Base-by-base conservation (phyloP, 345 rosid species). In the Salix udensis region DNA sequence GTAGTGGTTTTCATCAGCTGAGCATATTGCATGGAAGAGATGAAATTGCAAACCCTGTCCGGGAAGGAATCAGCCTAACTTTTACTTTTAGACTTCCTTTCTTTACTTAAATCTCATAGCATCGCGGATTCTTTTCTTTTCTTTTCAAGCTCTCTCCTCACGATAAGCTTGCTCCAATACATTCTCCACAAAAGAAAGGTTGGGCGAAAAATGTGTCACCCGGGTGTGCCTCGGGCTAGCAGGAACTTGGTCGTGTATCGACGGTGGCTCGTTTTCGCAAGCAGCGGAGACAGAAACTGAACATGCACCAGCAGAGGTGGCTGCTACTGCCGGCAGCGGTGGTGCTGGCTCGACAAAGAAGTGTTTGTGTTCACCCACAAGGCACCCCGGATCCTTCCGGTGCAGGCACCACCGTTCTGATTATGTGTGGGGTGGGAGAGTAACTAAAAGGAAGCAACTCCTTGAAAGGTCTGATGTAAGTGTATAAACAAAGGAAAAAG, bases 301-400 rank as follows among this genome's bases (percentile, higher is more conserved):
- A 50, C n/a, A 6, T 50, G 58, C 58, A 18, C 58, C n/a, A 5
- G 19, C 58, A 50, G 58, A 50, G 58, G 58, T 18, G 58, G 58
- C n/a, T 50, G 58, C 58, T 50, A 19, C n/a, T 50, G 9, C n/a
- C 58, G 21, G 58, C 21, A 50, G 58, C 19, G 58, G 3, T 50
- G 19, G 18, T 50, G 21, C n/a, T 2, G 7, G 58, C 7, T 50
- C n/a, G n/a, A 50, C 19, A 6, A 50, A 82, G 13, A 90, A 90
- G 73, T 90, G 94, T 77, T 53, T 89, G 70, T 90, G 94, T 81
- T 90, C 94, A 0, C 94, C 92, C 6, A 90, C 91, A 0, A 90
- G 91, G 2, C 94, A 90, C 71, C 78, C 77, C 52, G 94, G 94
- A 46, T 90, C 94, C 9, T 90, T 90, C 74, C 84, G 94, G 48